Evolutionary conservation across 306 rosid species (phyloP), one percentile per base, ranked within the genome.

Genomic region (Macrotyloma uniflorum): DNA sequence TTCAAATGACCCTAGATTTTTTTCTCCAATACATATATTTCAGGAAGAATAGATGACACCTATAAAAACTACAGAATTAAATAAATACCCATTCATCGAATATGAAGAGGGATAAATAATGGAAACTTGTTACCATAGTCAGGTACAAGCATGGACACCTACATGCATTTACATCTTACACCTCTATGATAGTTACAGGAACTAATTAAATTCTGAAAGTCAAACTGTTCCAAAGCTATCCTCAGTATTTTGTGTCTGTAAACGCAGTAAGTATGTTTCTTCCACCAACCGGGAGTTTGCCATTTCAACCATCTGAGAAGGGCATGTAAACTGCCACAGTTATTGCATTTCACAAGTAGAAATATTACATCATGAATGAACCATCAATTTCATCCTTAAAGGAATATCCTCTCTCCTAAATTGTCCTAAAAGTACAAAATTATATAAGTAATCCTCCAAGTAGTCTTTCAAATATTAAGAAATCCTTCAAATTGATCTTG

Each of bases 261-360:
- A 79, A 71, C 92, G 84, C 58, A 94, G 92, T 85, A 94, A 85
- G 88, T 83, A 85, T 30, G 86, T 90, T 66, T 88, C 84, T 47
- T 88, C 92, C 55, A 59, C 82, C 42, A 74, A 75, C 54, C 80
- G 89, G 43, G 90, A 42, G 80, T 76, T 89, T 67, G 92, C 93
- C 55, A 15, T 47, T 79, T 88, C 89, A 24, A 94, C 88, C 68
- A 92, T 85, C 97, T 92, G 90, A 57, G 77, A 67, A 76, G 43
- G 42, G 23, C 9, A 45, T 47, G 22, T 38, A 82, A 80, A 67
- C 30, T 77, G 70, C 67, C 59, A 79, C 43, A 67, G 66, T 87
- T 55, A 91, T 57, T 55, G 76, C 46, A 50, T 19, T 47, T 57
- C 57, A 38, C 64, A 62, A 20, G 49, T 7, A 69, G 19, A 20